Base-by-base conservation (phyloP, 345 rosid genomes). In the Gossypium arboreum region DNA sequence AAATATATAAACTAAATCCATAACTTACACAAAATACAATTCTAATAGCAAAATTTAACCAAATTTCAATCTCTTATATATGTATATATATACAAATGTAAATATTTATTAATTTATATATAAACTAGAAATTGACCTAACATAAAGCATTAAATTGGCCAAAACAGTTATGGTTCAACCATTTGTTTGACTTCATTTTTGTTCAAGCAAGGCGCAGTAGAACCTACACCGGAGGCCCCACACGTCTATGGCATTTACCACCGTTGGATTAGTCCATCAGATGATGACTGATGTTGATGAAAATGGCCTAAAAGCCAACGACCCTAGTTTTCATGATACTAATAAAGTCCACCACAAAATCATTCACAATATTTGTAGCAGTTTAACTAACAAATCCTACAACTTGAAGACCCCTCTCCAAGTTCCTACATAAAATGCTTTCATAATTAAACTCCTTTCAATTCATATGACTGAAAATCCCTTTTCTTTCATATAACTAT, bases 321-420 rank as follows among this genome's bases (percentile, higher is more conserved):
- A 82, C 83, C 85, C 39, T 73, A 16, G 75, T 79, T 79, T 56
- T 55, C 56, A 44, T 52, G 74, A 75, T 73, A 56, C 47, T 7
- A 51, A 9, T 89, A 34, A 60, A 81, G 80, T 82, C 87, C 87
- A 80, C 84, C 84, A 76, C 73, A 71, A 79, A 24, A 59, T 39
- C 41, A 55, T 34, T 82, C 85, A 68, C 81, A 47, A 73, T 87
- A 86, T 34, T 34, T 84, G 90, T 84, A 88, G 83, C 89, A 78
- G 90, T 85, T 84, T 84, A 85, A 85, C 92, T 66, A 88, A 88
- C 90, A 71, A 74, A 67, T 56, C 61, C 63, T 47, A 47, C 3
- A 47, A 47, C 51, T 47, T 47, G 51, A 12, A 47, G 15, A 3
- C 51, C 51, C 9, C 51, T 47, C 13, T 47, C 13, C 1, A 12